Evolutionary conservation across 805 yeast genomes (phyloP), one percentile per base, ranked within the genome.

Genomic region (Candida pini): DNA sequence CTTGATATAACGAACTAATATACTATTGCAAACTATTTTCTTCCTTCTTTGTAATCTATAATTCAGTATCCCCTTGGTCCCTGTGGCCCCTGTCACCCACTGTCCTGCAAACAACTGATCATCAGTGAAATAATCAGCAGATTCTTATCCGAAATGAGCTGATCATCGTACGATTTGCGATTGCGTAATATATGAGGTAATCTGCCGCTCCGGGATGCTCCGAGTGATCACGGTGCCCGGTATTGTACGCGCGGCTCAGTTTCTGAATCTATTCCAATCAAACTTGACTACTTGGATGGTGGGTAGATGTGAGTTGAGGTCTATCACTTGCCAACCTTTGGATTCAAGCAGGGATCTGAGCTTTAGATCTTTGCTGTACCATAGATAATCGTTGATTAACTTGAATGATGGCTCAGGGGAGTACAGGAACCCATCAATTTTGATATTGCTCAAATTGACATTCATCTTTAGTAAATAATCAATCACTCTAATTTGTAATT

Each of bases 81-180:
- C n/a, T n/a, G n/a, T n/a, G n/a, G n/a, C n/a, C n/a, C n/a, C n/a
- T n/a, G n/a, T n/a, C n/a, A n/a, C n/a, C n/a, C n/a, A n/a, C n/a
- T n/a, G n/a, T n/a, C n/a, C n/a, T n/a, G n/a, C n/a, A n/a, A n/a
- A n/a, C n/a, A n/a, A n/a, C n/a, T n/a, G n/a, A n/a, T n/a, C n/a
- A n/a, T n/a, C n/a, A n/a, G n/a, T n/a, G n/a, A 30, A 20, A 30
- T 26, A 36, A 36, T 36, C 39, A 17, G 39, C 35, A 19, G 39
- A 36, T 32, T 36, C 17, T 23, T 20, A 7, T 10, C 12, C 16
- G 25, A 28, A 26, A 32, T 30, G 35, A 28, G 30, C 39, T 31
- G 28, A 34, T 28, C 19, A 13, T 22, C 22, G 20, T 24, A 23
- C 29, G 19, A 6, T 31, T 17, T 23, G 22, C 23, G 18, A 18